Conservation (phyloP, 352 stramenopile genomes). For the Pythium sp. region DNA sequence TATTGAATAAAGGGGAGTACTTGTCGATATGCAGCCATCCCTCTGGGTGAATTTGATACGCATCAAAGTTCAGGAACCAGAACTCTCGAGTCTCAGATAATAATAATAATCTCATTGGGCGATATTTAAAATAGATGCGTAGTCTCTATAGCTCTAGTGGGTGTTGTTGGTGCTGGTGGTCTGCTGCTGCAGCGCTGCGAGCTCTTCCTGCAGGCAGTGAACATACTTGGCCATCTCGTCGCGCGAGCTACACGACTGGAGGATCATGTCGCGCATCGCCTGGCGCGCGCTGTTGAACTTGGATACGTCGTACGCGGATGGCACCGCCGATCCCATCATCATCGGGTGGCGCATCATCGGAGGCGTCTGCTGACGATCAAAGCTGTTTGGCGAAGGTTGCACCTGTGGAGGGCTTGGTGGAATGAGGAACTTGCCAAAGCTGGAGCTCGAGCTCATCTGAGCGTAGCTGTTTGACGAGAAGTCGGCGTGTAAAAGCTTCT, state of each 20-base stretch:
- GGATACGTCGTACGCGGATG: slow-evolving; percentile 17
- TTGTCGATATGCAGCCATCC: background rate
- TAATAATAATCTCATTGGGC: slow-evolving; percentile 15
- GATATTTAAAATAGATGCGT: background rate
- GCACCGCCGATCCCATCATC: slow-evolving; percentile 17
- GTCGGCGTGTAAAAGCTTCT: slow-evolving; percentile 39
- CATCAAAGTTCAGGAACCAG: background rate
- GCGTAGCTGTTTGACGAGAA: slow-evolving; percentile 18
- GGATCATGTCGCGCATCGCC: slow-evolving; percentile 45
- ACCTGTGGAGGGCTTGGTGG: slow-evolving; percentile 4
- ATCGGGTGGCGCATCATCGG: slow-evolving; percentile 30
- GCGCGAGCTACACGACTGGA: slow-evolving; percentile 45
- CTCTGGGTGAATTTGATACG: background rate
- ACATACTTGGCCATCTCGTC: slow-evolving; percentile 60
- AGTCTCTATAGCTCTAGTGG: slow-evolving; percentile 7
- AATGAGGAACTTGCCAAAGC: slow-evolving; percentile 16
- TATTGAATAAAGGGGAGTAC: background rate
- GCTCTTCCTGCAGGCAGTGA: slow-evolving; percentile 50
- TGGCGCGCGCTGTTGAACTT: slow-evolving; percentile 36
- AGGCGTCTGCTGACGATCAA: slow-evolving; percentile 6
- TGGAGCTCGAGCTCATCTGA: background rate
- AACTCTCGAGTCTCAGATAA: background rate
- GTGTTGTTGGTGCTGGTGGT: slow-evolving; percentile 2
- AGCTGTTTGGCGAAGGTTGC: background rate
- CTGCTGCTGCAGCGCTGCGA: slow-evolving; percentile 39